Base-by-base conservation (phyloP, 2,329 filamentous ascomycete species). In the Hypocreales sp. region DNA sequence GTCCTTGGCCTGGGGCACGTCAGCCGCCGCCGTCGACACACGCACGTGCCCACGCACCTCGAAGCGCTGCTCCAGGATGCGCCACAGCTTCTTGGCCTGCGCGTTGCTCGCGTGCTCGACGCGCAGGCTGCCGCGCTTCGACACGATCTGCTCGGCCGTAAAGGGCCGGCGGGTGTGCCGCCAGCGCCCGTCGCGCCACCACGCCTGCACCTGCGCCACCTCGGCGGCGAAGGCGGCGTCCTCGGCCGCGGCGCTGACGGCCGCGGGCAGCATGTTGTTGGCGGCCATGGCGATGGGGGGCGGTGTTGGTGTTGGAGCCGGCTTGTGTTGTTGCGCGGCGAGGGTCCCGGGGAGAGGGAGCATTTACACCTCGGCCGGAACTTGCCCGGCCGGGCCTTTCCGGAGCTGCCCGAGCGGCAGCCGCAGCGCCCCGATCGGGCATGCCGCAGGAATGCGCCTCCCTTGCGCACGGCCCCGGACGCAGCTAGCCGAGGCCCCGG, bases 101-200 rank as follows among this genome's bases (percentile, higher is more conserved):
- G 61, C 61, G 53, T 92, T 92, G 60, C 86, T 90, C 13, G 90
- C 78, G 51, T 95, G 95, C 36, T 92, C 69, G 42, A 95, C 79
- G 57, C 79, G 82, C 44, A 98, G 61, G 46, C 79, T 86, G 31
- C 90, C 90, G 47, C 90, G 69, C 71, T 98, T 98, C 28, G 81
- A 77, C 37, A 92, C 90, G 47, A 98, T 95, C 60, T 92, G 81
- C 65, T 95, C 90, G 18, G 90, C 84, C 4, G 86, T 93, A 53
- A 90, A 98, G 15, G 90, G 77, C 32, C 90, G 71, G 61, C 80
- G 86, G 43, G 90, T 98, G 56, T 82, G 72, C 50, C 81, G 71
- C 90, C 90, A 98, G 65, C 90, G 71, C 31, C 83, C 72, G 44
- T 92, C 81, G 28, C 64, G 67, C 90, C 90, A 98, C 90, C 90